Base-by-base conservation (phyloP, 345 rosid genomes). In the Eucalyptus camaldulensis region DNA sequence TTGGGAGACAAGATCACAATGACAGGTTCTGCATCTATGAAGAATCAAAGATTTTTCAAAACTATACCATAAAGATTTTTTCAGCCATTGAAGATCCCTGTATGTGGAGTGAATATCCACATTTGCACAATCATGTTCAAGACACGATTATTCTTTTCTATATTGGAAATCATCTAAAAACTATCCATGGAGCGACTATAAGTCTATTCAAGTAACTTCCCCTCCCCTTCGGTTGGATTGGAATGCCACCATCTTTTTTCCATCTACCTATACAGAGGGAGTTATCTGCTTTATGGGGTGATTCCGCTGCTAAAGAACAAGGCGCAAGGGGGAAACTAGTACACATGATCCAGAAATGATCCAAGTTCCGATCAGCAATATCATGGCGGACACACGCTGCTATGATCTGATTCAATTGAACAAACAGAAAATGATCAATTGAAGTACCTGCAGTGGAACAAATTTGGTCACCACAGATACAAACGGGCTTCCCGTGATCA, bases 401-500 rank as follows among this genome's bases (percentile, higher is more conserved):
- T 0, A 1, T 31, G 0, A 8, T 31, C 80, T 31, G 24, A 31
- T 1, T 69, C 80, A 69, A 37, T 76, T 21, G 83, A 76, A 76
- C 47, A 85, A 3, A 85, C 87, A 85, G 56, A 40, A 40, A 40
- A 40, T 21, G 45, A 37, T 40, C 47, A 40, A 8, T 31, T 50
- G 86, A 21, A 87, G 60, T 90, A 90, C 92, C 91, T 86, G 88
- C 13, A 6, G 24, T 19, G 53, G 88, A 40, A 91, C 95, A 94
- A 50, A 90, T 47, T 31, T 49, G 88, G 89, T 90, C 91, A 24
- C 87, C 88, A 76, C 93, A 92, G 43, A 92, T 88, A 76, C 96
- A 92, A 21, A 92, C 56, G 7, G 90, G 86, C 29, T 49, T 43
- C 19, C 90, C 91, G n/a, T 69, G 89, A 67, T 15, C 80, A 13